Percentiles rank a stretch among this genome's conserved stretches.
Conservation (phyloP, 2,329 filamentous ascomycete genomes). For the Chaetothyriales sp. region DNA sequence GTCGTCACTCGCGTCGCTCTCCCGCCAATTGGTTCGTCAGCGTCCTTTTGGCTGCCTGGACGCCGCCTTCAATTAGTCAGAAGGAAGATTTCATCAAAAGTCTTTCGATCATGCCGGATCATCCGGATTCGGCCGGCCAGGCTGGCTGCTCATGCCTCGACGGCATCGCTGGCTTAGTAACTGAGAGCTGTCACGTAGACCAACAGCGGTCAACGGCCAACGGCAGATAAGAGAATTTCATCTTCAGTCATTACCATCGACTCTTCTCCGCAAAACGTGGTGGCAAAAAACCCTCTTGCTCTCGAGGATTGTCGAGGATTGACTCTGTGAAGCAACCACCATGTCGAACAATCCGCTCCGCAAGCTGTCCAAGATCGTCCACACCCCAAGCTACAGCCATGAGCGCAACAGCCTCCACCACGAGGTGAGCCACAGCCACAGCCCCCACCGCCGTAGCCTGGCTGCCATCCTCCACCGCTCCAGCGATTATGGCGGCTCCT, state of each 20-base stretch:
- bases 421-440: constrained; percentile 10
- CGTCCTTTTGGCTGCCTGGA: not conserved
- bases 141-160: not conserved
- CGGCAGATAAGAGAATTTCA: not conserved
- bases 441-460: constrained; percentile 27
- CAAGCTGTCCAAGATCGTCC: constrained; percentile 25
- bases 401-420: constrained; percentile 2
- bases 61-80: not conserved
- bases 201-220: not conserved
- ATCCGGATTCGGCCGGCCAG: not conserved
- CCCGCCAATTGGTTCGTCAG: not conserved
- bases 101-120: not conserved
- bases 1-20: no score
- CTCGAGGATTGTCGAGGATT: no score
- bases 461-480: constrained; percentile 24
- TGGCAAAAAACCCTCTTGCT: no score
- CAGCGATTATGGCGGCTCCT: constrained; percentile 22
- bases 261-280: not conserved
- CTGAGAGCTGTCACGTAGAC: not conserved
- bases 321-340: not conserved
- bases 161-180: not conserved
- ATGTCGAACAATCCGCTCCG: constrained; percentile 11
- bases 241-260: not conserved
- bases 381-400: constrained; percentile 15
- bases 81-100: not conserved